These are phyloP conservation scores for Aureobasidium zeae DNA, from an alignment of 2,329 filamentous ascomycete genomes.

Conservation along the genomic window DNA sequence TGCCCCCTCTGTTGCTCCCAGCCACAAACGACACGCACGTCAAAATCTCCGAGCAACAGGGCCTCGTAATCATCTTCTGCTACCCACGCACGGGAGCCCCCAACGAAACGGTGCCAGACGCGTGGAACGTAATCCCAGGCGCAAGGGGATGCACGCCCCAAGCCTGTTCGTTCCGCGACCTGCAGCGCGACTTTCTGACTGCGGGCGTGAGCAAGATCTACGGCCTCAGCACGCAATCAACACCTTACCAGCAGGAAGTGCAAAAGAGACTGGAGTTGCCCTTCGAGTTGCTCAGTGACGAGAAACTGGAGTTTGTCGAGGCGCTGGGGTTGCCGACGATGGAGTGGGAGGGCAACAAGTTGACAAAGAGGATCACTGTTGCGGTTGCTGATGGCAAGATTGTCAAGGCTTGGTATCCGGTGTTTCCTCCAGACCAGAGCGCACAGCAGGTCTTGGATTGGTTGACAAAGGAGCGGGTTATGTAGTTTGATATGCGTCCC, in stretches of 20 bases:
- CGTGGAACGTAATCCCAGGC: constrained; percentile 36
- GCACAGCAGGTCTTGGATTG: constrained; percentile 32
- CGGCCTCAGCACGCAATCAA: constrained; percentile 33
- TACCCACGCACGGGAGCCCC: constrained; percentile 35
- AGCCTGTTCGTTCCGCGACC: constrained; percentile 37
- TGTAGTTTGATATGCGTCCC: background rate
- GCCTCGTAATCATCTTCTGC: constrained; percentile 35
- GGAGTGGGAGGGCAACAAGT: constrained; percentile 30
- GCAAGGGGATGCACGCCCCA: constrained; percentile 38
- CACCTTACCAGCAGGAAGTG: constrained; percentile 33
- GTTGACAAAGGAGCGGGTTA: constrained; percentile 17
- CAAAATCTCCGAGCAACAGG: constrained; percentile 29
- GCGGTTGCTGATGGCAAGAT: constrained; percentile 34
- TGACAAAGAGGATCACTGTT: constrained; percentile 33
- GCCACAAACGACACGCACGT: constrained; percentile 27
- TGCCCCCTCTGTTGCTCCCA: constrained; percentile 29
- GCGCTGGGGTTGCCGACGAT: constrained; percentile 33
- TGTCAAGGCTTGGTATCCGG: constrained; percentile 36
- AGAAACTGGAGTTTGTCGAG: constrained; percentile 28
- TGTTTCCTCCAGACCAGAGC: constrained; percentile 35
- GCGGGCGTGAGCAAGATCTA: constrained; percentile 30
- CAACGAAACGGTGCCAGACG: constrained; percentile 32
- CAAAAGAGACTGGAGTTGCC: constrained; percentile 32
- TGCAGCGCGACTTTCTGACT: constrained; percentile 23
- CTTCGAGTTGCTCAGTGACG: constrained; percentile 36